phyloP scores from a whole-genome alignment of 1,284 basidiomycete species.

The Cryptococcus sp. region DNA sequence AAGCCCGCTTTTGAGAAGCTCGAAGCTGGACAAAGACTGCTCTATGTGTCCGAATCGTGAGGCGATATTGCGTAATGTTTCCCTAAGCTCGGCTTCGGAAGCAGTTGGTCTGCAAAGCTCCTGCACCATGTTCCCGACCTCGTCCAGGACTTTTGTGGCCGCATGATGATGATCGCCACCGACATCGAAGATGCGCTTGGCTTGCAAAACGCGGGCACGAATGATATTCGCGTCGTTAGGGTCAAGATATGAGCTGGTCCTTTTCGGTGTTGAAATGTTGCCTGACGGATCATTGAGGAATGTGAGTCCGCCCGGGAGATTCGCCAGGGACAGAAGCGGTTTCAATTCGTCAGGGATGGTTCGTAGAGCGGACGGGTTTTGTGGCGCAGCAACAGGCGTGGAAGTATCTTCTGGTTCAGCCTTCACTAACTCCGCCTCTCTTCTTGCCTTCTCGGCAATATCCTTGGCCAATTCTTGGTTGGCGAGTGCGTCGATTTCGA shows the following conservation, averaged over 20 bases:
- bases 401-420: constrained; percentile 24
- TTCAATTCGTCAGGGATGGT: constrained; percentile 29
- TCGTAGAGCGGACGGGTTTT: constrained; percentile 2
- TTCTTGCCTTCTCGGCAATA: constrained; percentile 21
- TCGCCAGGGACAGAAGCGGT: constrained; percentile 24
- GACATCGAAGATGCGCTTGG: constrained; percentile 62
- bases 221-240: constrained; percentile 88
- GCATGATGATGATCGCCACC: constrained; percentile 64
- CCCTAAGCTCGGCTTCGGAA: constrained; percentile 62
- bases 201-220: constrained; percentile 78
- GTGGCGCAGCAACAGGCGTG: constrained; percentile 14
- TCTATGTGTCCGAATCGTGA: constrained; percentile 71
- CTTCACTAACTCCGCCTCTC: constrained; percentile 31
- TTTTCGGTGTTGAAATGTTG: constrained; percentile 46
- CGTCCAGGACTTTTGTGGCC: constrained; percentile 66
- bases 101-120: constrained; percentile 62
- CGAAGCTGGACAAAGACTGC: constrained; percentile 87
- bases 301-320: constrained; percentile 38
- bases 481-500: constrained; percentile 80
- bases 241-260: constrained; percentile 54
- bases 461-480: constrained; percentile 60
- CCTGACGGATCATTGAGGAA: constrained; percentile 42
- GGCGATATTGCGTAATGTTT: constrained; percentile 70
- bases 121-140: constrained; percentile 60
- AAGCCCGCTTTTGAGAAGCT: constrained; percentile 88